phyloP scores from a whole-genome alignment of 2,329 filamentous ascomycete genomes.

The Alternaria sp. region DNA sequence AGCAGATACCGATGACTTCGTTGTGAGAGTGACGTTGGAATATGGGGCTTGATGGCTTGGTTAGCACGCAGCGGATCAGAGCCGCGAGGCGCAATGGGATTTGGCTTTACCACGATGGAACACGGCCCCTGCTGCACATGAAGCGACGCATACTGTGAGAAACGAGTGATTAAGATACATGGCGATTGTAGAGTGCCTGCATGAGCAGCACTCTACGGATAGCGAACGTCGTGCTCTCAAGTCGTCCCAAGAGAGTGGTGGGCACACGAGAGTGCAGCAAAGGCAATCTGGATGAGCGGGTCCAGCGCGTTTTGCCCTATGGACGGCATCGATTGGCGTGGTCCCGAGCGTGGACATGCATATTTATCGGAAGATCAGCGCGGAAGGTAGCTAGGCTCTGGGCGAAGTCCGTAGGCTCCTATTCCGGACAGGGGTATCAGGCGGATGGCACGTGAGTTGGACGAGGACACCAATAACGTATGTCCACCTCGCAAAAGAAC shows the following conservation, averaged over 20 bases:
- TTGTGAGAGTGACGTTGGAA: slow-evolving; percentile 33
- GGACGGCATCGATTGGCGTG: slow-evolving; percentile 16
- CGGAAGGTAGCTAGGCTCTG: slow-evolving; percentile 16
- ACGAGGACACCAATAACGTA: slow-evolving; percentile 11
- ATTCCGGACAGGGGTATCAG: slow-evolving; percentile 1
- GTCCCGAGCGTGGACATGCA: slow-evolving; percentile 14
- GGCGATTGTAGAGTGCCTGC: slow-evolving; percentile 22
- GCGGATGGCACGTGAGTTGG: neutral
- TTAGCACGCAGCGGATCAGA: slow-evolving; percentile 37
- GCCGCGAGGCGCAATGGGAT: slow-evolving; percentile 15
- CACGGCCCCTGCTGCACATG: slow-evolving; percentile 21
- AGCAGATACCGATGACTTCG: slow-evolving; percentile 11
- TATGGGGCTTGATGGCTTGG: slow-evolving; percentile 36
- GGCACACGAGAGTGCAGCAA: slow-evolving; percentile 19
- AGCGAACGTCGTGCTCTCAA: slow-evolving; percentile 23
- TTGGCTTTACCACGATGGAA: slow-evolving; percentile 34
- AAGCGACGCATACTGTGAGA: slow-evolving; percentile 22
- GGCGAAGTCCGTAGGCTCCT: slow-evolving; percentile 17
- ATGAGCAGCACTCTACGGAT: slow-evolving; percentile 28
- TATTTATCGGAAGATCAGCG: slow-evolving; percentile 17
- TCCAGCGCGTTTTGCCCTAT: slow-evolving; percentile 20
- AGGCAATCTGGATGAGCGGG: slow-evolving; percentile 32
- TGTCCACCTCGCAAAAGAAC: slow-evolving; percentile 7
- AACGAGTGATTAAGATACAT: slow-evolving; percentile 22
- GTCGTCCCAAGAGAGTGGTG: slow-evolving; percentile 21